Base-by-base conservation (phyloP, 805 yeast species). In the Yarrowia sp. region DNA sequence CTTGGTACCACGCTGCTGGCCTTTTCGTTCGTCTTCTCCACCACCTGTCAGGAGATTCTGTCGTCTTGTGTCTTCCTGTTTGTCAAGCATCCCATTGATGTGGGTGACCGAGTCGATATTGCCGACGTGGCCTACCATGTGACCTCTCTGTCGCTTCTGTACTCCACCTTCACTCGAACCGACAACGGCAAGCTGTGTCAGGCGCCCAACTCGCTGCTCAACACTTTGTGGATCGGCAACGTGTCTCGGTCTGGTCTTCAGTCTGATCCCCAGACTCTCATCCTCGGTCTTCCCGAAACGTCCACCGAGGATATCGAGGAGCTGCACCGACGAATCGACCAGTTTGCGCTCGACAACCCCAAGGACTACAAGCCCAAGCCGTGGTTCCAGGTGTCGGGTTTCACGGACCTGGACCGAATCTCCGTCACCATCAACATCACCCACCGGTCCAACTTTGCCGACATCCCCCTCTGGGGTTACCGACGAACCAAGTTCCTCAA, bases 1-100 rank as follows among this genome's bases (percentile, higher is more conserved):
- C 72, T 80, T 38, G 83, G 82, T 8, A 75, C 82, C 11, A 72
- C 82, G 0, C 67, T 80, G 41, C 74, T 80, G 45, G 80, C 82
- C 4, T 68, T 80, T 48, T 79, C 82, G 12, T 80, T 79, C 70
- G 74, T 80, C 50, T 78, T 80, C 66, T 71, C 79, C 5, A 70
- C 77, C 26, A 77, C 82, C 11, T 75, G 77, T 15, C 80, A 78
- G 67, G 83, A 80, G 69, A 71, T 80, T n/a, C 74, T 80, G 56
- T 75, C 77, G 22, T 76, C 81, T 5, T 78, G 81, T 69, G 75
- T 80, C 14, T 80, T 78, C 70, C 68, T 80, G 68, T 80, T 80
- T 61, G 81, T 78, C 59, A 80, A 80, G 74, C 83, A 80, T 68
- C 82, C 83, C 4, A 74, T 73, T 61, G 83, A 80, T 69, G 77